phyloP scores from a whole-genome alignment of 2,329 filamentous ascomycete genomes.

The Ophiostoma novo-ulmi region DNA sequence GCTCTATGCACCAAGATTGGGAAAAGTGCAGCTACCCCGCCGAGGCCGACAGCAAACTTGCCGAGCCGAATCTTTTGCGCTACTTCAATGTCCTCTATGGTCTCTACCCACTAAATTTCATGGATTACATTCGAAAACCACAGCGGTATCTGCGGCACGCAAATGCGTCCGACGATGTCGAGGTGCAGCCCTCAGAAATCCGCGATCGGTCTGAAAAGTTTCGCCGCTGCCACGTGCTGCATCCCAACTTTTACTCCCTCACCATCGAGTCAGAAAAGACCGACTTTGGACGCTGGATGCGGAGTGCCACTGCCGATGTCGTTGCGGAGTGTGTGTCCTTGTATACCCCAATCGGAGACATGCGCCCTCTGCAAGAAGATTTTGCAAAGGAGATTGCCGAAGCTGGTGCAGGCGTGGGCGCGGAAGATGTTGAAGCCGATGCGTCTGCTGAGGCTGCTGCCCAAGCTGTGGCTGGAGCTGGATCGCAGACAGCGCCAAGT shows the following conservation, averaged over 20 bases:
- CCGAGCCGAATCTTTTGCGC: conserved; percentile 62
- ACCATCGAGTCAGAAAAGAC: conserved; percentile 75
- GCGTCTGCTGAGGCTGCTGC: not conserved
- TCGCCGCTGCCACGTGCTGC: conserved; percentile 65
- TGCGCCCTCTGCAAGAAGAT: not conserved
- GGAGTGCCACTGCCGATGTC: conserved; percentile 72
- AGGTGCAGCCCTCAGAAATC: conserved; percentile 73
- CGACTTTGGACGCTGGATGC: conserved; percentile 72
- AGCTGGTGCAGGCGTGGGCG: not conserved
- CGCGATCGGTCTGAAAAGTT: conserved; percentile 70
- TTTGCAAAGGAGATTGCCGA: not conserved
- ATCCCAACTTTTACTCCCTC: conserved; percentile 78
- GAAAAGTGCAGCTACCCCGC: conserved; percentile 54
- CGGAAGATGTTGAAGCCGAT: not conserved
- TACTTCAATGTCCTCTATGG: conserved; percentile 82
- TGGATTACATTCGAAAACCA: conserved; percentile 79
- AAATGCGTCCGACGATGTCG: conserved; percentile 67
- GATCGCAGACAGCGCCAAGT: not conserved
- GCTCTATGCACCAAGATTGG: conserved; percentile 47
- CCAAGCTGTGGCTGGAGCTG: not conserved
- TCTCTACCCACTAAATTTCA: conserved; percentile 78
- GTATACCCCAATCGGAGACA: conserved; percentile 38
- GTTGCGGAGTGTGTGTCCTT: conserved; percentile 73
- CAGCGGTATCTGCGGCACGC: conserved; percentile 71
- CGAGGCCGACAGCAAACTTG: conserved; percentile 54